phyloP scores from a whole-genome alignment of 768 basidiomycete genomes.

The Leccinum barrowsii region DNA sequence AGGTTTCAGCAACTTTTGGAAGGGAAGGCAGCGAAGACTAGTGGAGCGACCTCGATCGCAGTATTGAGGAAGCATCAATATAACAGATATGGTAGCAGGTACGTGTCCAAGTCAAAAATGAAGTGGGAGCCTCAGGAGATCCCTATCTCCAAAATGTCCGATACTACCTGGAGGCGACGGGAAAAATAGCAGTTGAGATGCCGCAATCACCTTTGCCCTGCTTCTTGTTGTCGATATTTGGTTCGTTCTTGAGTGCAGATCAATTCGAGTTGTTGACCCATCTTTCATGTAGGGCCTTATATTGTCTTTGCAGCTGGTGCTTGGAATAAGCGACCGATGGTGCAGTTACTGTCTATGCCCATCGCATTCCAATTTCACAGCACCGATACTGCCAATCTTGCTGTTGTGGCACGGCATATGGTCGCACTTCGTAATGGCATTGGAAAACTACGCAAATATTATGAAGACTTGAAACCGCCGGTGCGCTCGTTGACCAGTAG shows the following conservation, averaged over 20 bases:
- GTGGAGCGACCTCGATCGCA: neutral
- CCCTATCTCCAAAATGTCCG: conserved; percentile 23
- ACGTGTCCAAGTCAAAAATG: conserved; percentile 20
- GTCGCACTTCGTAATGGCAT: too few relatives aligned
- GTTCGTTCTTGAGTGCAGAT: neutral
- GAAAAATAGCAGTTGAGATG: conserved; percentile 1
- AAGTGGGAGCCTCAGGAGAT: conserved; percentile 19
- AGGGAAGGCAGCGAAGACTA: neutral
- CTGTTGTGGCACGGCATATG: too few relatives aligned
- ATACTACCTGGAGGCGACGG: conserved; percentile 22
- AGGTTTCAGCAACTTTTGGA: neutral
- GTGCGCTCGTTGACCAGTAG: neutral
- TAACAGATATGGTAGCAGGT: conserved; percentile 5
- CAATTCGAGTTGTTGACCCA: neutral
- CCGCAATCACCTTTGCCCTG: neutral
- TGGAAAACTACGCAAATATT: conserved; percentile 19
- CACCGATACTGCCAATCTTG: too few relatives aligned
- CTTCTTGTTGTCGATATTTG: too few relatives aligned
- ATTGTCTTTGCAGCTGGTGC: conserved; percentile 28
- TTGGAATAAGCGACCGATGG: conserved; percentile 19
- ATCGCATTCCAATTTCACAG: conserved; percentile 20
- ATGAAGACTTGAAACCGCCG: conserved; percentile 1
- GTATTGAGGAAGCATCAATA: conserved; percentile 9
- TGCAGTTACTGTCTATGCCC: neutral
- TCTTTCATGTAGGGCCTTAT: conserved; percentile 18